Conservation (phyloP, 306 rosid genomes). For the Malus orientalis region DNA sequence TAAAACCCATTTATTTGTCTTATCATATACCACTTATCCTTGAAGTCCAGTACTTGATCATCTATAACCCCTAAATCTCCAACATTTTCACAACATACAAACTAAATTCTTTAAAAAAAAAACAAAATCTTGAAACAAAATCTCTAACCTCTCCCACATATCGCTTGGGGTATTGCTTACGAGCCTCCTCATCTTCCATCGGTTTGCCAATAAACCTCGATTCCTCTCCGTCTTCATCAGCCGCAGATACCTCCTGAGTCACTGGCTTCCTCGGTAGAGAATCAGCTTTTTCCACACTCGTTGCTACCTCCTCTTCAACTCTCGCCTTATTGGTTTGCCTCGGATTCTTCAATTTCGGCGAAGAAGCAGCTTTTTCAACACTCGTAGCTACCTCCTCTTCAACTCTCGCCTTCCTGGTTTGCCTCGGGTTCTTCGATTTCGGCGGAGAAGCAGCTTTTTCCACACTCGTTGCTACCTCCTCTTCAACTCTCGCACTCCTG, state of each 20-base stretch:
- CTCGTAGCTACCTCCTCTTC: neutral
- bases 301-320: too few species aligned
- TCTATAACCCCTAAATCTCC: neutral
- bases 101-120: neutral
- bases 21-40: neutral
- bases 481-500: too few species aligned
- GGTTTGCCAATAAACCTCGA: slow-evolving; percentile 30
- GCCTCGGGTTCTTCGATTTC: too few species aligned
- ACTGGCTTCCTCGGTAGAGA: neutral
- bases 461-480: too few species aligned
- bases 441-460: neutral
- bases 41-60: neutral
- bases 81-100: slow-evolving; percentile 1
- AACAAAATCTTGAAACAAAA: neutral
- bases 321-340: too few species aligned
- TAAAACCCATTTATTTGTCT: too few species aligned
- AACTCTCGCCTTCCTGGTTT: too few species aligned
- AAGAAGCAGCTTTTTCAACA: neutral
- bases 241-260: neutral
- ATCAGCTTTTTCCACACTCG: too few species aligned
- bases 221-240: neutral
- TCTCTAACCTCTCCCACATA: slow-evolving; percentile 29
- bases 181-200: slow-evolving; percentile 33
- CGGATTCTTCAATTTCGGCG: neutral
- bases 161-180: slow-evolving; percentile 45